Evolutionary conservation across 805 yeast genomes (phyloP), one percentile per base, ranked within the genome.

Genomic region (Helenozyma rhizophorensis): DNA sequence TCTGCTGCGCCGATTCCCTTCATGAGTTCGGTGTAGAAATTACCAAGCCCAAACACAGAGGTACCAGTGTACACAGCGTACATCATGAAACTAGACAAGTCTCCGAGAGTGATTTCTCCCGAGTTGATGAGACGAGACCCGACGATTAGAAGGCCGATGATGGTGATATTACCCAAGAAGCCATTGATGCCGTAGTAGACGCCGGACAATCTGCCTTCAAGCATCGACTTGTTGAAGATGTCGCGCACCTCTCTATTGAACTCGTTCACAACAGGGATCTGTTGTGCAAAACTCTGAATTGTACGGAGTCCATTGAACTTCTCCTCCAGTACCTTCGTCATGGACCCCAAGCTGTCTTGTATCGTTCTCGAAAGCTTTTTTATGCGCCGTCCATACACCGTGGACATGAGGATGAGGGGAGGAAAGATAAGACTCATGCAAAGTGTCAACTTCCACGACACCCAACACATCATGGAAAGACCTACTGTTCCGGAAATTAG

Each of bases 1-100:
- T 88, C 81, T 0, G 96, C 93, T 0, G 97, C 97, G 31, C 97
- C 97, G 6, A 89, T 84, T 35, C 97, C 97, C 62, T 90, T 90
- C 97, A 90, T 90, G 37, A 90, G 65, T 56, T 90, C 97, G 2
- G 95, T 79, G 54, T 89, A 90, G 54, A 90, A 90, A 50, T 83
- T 84, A 0, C 96, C 90, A 13, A 90, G 56, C 0, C 97, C 96
- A 58, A 84, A 83, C 48, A 89, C 84, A 7, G 96, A 86, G n/a
- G 87, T 70, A 1, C 96, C 97, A 2, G 96, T 83, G 57, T 85
- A 90, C 1, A 86, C 86, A 0, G 97, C 93, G 60, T 90, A 90
- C 93, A 90, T 83, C 80, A 89, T 81, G 57, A 88, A 90, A 31
- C 95, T 83, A 5, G 95, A 82, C 27, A 90, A 68, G 48, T 89